phyloP scores from a whole-genome alignment of 148 eudicot species.

The Tetragonia tetragonoides region DNA sequence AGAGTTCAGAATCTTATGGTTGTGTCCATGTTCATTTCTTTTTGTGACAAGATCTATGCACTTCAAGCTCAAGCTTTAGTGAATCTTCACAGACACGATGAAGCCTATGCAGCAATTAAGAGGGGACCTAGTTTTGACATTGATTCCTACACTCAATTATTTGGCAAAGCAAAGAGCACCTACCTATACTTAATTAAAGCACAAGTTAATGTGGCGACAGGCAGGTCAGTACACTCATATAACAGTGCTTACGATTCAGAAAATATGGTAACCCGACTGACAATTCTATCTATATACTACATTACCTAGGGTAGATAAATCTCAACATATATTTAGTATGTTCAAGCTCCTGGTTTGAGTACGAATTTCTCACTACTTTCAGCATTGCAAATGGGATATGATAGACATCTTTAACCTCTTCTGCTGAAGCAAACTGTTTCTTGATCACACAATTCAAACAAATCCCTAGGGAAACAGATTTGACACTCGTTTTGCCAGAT shows the following conservation, averaged over 20 bases:
- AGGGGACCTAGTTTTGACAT: conserved; percentile 36
- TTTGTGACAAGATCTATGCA: conserved; percentile 47
- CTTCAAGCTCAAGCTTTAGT: conserved; percentile 65
- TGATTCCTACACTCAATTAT: conserved; percentile 39
- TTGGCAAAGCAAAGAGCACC: conserved; percentile 39
- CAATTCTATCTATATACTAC: too few relatives aligned
- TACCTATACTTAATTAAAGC: conserved; percentile 41
- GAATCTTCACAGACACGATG: conserved; percentile 63
- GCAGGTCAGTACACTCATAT: conserved; percentile 42
- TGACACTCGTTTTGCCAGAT: background rate
- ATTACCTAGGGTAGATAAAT: background rate
- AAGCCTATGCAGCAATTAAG: conserved; percentile 45
- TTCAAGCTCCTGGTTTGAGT: background rate
- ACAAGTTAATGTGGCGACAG: conserved; percentile 51
- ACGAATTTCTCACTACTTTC: too few relatives aligned
- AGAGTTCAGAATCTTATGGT: conserved; percentile 3
- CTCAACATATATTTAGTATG: background rate
- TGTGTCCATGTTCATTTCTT: conserved; percentile 1
- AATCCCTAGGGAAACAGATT: background rate
- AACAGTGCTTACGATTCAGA: background rate
- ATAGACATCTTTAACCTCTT: background rate
- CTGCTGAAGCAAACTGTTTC: background rate
- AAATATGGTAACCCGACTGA: too few relatives aligned
- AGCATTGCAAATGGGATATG: too few relatives aligned
- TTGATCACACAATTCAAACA: background rate